Percentiles rank a stretch among this genome's conserved stretches.
phyloP scores from a whole-genome alignment of 2,329 filamentous ascomycete species.

The Aspergillus arachidicola region DNA sequence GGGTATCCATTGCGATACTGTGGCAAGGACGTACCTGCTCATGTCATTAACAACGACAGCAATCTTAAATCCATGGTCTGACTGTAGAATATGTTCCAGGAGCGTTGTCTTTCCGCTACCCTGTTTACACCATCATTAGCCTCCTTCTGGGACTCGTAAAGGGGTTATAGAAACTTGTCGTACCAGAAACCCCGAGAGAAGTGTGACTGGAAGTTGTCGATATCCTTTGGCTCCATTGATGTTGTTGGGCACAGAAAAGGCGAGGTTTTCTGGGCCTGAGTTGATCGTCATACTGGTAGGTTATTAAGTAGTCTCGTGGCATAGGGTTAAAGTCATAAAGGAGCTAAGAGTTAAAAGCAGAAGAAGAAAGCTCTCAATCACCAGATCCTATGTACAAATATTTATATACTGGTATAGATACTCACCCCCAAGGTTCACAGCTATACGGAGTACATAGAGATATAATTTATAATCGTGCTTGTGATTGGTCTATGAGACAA shows the following conservation, averaged over 20 bases:
- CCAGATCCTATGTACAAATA: background rate
- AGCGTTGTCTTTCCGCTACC: slow-evolving; percentile 73
- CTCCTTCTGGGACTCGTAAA: background rate
- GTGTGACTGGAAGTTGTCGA: slow-evolving; percentile 57
- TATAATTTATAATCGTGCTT: slow-evolving; percentile 7
- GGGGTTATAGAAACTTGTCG: background rate
- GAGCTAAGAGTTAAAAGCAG: background rate
- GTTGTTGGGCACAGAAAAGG: background rate
- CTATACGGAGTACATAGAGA: background rate
- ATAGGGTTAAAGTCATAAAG: background rate
- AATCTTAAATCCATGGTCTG: slow-evolving; percentile 68
- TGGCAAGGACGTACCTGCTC: slow-evolving; percentile 53
- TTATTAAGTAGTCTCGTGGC: background rate
- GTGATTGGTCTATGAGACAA: slow-evolving; percentile 7
- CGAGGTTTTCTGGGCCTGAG: slow-evolving; percentile 16
- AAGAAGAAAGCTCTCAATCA: background rate
- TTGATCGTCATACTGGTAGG: slow-evolving; percentile 19
- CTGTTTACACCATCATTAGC: slow-evolving; percentile 35
- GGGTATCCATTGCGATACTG: too few species aligned
- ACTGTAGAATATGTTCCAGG: slow-evolving; percentile 68
- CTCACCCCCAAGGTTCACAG: slow-evolving; percentile 2
- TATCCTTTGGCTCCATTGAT: slow-evolving; percentile 14
- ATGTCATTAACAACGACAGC: slow-evolving; percentile 77
- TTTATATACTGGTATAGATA: slow-evolving; percentile 5
- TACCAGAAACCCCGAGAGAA: slow-evolving; percentile 63